phyloP scores from a whole-genome alignment of 1,284 basidiomycete species.

The Calocybe gambosa region DNA sequence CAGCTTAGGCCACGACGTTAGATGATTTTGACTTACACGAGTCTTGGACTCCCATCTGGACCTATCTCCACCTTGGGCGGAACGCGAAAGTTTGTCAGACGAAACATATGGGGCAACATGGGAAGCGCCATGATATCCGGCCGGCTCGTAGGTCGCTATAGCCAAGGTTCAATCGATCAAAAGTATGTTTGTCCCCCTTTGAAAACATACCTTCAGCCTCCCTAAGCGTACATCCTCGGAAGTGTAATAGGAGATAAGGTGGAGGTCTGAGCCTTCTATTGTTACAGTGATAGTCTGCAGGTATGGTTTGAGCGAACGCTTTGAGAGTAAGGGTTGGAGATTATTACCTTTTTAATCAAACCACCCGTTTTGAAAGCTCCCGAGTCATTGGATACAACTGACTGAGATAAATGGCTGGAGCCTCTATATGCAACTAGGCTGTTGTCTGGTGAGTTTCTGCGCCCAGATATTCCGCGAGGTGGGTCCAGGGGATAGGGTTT shows the following conservation, averaged over 20 bases:
- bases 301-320: constrained; percentile 4
- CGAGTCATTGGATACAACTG: constrained; percentile 36
- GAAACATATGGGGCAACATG: constrained; percentile 65
- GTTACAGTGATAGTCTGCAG: constrained; percentile 75
- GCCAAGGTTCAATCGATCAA: not conserved
- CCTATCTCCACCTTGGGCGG: constrained; percentile 64
- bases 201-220: constrained; percentile 40
- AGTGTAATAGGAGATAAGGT: constrained; percentile 77
- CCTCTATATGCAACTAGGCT: constrained; percentile 30
- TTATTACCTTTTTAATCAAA: constrained; percentile 62
- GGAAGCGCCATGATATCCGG: constrained; percentile 59
- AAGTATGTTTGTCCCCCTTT: not conserved
- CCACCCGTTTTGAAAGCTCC: constrained; percentile 67
- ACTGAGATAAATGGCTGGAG: constrained; percentile 20
- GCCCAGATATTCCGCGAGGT: constrained; percentile 24
- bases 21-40: constrained; percentile 42
- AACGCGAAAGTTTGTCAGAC: constrained; percentile 66
- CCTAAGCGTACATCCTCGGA: constrained; percentile 67
- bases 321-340: not conserved
- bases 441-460: constrained; percentile 35
- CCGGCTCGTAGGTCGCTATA: constrained; percentile 51
- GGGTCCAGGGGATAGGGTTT: constrained; percentile 38
- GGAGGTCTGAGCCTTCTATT: constrained; percentile 69
- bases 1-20: not conserved
- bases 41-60: constrained; percentile 49